Conservation (phyloP, 176 grass and related monocot species). For the Melocanna baccifera region DNA sequence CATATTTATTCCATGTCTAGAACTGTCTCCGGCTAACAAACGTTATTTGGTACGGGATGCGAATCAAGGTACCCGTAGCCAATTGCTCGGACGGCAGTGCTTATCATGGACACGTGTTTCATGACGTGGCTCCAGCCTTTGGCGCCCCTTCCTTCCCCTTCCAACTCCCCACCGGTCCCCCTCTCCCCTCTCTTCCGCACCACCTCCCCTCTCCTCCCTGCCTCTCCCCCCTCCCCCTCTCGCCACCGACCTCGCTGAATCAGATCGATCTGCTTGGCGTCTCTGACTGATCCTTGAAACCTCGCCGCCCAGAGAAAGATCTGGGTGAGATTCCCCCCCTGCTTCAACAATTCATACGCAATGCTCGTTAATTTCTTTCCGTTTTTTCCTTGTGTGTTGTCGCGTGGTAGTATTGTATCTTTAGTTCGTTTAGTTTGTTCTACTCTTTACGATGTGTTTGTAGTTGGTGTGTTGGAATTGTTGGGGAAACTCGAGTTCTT, state of each 20-base stretch:
- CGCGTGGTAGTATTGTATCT: neutral
- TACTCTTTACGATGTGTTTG: neutral
- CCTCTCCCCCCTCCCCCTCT: neutral
- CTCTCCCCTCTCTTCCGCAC: neutral
- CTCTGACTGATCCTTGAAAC: neutral
- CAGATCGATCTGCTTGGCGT: neutral
- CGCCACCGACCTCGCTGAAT: neutral
- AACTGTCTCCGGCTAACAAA: neutral
- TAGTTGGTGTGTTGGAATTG: neutral
- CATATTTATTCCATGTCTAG: too few species aligned
- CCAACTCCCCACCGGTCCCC: neutral
- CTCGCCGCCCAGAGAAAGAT: conserved; percentile 12
- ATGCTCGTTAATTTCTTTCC: conserved; percentile 32
- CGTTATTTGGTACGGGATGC: neutral
- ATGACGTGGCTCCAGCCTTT: conserved; percentile 73
- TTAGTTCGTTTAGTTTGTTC: neutral
- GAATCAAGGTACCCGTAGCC: conserved; percentile 5
- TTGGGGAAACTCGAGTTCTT: neutral
- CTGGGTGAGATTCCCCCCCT: conserved; percentile 12
- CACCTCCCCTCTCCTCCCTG: neutral
- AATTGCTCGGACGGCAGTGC: conserved; percentile 18
- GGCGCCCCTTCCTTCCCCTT: conserved; percentile 21
- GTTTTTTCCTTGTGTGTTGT: neutral
- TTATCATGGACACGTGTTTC: conserved; percentile 66
- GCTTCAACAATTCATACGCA: conserved; percentile 12